Evolutionary conservation across 2,329 filamentous ascomycete genomes (phyloP).

Genomic region (Phaeosphaeriaceae sp.): DNA sequence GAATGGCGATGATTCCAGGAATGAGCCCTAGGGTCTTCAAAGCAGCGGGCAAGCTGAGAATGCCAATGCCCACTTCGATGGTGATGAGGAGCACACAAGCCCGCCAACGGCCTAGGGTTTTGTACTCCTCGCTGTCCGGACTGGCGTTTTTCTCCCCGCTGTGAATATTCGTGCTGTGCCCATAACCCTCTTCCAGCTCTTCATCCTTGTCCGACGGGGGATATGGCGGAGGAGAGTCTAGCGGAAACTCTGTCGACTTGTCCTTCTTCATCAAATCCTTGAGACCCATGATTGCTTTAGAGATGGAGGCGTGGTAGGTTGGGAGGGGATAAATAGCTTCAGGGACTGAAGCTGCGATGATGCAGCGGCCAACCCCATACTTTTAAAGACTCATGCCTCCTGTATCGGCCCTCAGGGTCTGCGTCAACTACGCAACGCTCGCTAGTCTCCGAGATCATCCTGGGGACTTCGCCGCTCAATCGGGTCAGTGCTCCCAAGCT

Average conservation of each 20-base stretch:
- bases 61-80: constrained; percentile 40
- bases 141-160: constrained; percentile 32
- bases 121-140: constrained; percentile 28
- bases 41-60: constrained; percentile 36
- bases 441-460: constrained; percentile 33
- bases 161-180: constrained; percentile 32
- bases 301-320: background rate
- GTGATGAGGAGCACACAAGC: constrained; percentile 40
- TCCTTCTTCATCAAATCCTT: constrained; percentile 35
- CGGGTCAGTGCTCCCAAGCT: constrained; percentile 14
- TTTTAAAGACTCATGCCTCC: constrained; percentile 29
- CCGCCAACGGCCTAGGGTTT: constrained; percentile 35
- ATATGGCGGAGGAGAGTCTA: constrained; percentile 19
- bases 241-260: constrained; percentile 14
- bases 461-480: constrained; percentile 24
- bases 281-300: constrained; percentile 28
- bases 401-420: constrained; percentile 33
- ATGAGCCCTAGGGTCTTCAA: constrained; percentile 38
- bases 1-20: constrained; percentile 39
- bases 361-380: background rate
- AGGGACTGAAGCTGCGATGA: background rate
- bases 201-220: constrained; percentile 27
- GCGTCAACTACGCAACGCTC: constrained; percentile 21
- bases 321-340: background rate
- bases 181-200: constrained; percentile 27